These are phyloP conservation scores for Fraxinus sp. DNA, from an alignment of 305 asterid genomes.

Conservation along the genomic window DNA sequence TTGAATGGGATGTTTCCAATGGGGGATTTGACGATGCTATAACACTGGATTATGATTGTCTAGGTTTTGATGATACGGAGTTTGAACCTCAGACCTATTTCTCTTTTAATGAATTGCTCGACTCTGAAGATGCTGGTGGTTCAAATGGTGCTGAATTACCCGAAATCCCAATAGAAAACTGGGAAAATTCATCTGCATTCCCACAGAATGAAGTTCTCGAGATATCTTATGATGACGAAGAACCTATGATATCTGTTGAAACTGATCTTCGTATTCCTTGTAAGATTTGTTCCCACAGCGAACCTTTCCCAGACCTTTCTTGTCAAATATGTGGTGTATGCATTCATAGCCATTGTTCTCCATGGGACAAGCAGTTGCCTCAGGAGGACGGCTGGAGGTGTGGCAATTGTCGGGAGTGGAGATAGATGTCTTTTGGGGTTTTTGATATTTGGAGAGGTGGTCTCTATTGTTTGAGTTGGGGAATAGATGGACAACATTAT, in stretches of 20 bases:
- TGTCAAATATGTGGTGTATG: conserved; percentile 66
- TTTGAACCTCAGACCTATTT: conserved; percentile 96
- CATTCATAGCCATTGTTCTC: conserved; percentile 77
- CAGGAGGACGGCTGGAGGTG: conserved; percentile 68
- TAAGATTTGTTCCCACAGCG: conserved; percentile 54
- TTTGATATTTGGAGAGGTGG: neutral
- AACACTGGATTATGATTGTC: conserved; percentile 50
- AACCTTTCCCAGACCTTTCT: conserved; percentile 62
- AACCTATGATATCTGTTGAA: conserved; percentile 35
- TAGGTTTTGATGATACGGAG: conserved; percentile 57
- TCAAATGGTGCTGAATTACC: conserved; percentile 35
- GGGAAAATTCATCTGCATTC: conserved; percentile 34
- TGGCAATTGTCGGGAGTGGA: conserved; percentile 79
- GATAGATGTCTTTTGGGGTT: conserved; percentile 30
- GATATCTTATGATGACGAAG: conserved; percentile 40
- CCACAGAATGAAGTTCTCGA: conserved; percentile 38
- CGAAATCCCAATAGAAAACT: conserved; percentile 32
- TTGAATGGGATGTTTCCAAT: conserved; percentile 45
- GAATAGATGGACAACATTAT: neutral
- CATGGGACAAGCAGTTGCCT: conserved; percentile 58
- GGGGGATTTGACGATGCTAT: conserved; percentile 50
- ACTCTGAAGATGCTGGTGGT: conserved; percentile 53
- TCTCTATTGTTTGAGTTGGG: neutral
- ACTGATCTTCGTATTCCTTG: conserved; percentile 39
- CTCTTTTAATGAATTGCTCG: conserved; percentile 85